Evolutionary conservation across 2,329 filamentous ascomycete genomes (phyloP), one percentile per base, ranked within the genome.

Genomic region (Dactylellina sp.): DNA sequence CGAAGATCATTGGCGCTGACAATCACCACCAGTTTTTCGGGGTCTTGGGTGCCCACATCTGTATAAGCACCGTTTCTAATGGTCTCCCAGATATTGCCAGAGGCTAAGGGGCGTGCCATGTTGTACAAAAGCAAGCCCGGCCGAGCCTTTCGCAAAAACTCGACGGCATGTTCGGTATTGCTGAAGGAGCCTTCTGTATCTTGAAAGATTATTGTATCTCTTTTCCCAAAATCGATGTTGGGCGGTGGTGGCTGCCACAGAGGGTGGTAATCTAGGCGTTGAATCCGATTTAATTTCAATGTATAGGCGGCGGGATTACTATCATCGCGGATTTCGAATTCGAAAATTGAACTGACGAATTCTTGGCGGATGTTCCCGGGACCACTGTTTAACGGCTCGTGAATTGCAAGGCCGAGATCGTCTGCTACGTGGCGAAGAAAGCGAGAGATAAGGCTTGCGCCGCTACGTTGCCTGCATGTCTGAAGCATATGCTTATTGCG

Each of bases 1-100:
- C 66, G 66, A 22, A 71, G 66, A 14, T 71, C 66, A 35, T 64
- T 64, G 7, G 66, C 66, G 49, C 37, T 71, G 2, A 71, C 57
- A 14, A 71, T 56, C 0, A 71, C 57, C 0, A 71, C 59, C 9
- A 71, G 20, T 11, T 35, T 59, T n/a, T 59, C 59, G 1, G 66
- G 66, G 22, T 71, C 66, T 22, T 71, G 66, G 12, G 6, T 53
- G 14, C 50, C 52, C 16, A 14, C 20, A 6, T 32, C 22, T 32
- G 52, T 57, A 42, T 59, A 64, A 24, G 40, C 25, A 12, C 66
- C 66, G 2, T 64, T 64, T 24, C 59, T 40, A 16, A 71, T 44
- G 25, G 42, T n/a, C 22, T 63, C 59, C 66, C 66, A 71, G n/a
- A 64, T 46, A 52, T 42, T 18, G n/a, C 59, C 59, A 37, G 37